Evolutionary conservation across 2,329 filamentous ascomycete genomes (phyloP).

Genomic region (Paracoccidioides brasiliensis): DNA sequence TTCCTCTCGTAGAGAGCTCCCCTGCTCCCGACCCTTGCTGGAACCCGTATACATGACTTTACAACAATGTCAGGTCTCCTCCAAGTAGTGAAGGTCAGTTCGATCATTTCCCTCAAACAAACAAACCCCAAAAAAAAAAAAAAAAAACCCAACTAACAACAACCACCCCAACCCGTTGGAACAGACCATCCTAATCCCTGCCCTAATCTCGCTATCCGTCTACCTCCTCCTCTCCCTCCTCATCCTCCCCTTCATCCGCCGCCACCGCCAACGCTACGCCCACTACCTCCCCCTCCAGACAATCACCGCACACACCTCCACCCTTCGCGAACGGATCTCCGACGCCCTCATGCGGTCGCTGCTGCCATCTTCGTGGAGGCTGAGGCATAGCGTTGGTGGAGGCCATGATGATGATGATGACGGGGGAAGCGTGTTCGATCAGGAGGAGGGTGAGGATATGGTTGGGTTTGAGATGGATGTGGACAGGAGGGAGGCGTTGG

Average conservation of each 20-base stretch:
- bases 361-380: slow-evolving; percentile 31
- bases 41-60: neutral
- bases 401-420: slow-evolving; percentile 35
- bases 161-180: neutral
- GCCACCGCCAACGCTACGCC: slow-evolving; percentile 56
- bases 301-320: slow-evolving; percentile 39
- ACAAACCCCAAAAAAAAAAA: neutral
- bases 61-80: slow-evolving; percentile 6
- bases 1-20: no score
- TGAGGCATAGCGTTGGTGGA: slow-evolving; percentile 27
- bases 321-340: slow-evolving; percentile 36
- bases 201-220: slow-evolving; percentile 54
- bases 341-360: slow-evolving; percentile 32
- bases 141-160: slow-evolving; percentile 9
- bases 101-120: neutral
- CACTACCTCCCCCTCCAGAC: slow-evolving; percentile 59
- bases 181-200: slow-evolving; percentile 58
- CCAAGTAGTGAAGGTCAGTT: slow-evolving; percentile 6
- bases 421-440: slow-evolving; percentile 39
- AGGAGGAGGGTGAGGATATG: slow-evolving; percentile 49
- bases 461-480: slow-evolving; percentile 42
- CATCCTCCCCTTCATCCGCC: slow-evolving; percentile 54
- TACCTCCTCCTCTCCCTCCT: slow-evolving; percentile 55
- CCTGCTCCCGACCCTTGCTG: no score
- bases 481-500: slow-evolving; percentile 31